Conservation (phyloP, 805 yeast species). For the Blastobotrys attinorum region DNA sequence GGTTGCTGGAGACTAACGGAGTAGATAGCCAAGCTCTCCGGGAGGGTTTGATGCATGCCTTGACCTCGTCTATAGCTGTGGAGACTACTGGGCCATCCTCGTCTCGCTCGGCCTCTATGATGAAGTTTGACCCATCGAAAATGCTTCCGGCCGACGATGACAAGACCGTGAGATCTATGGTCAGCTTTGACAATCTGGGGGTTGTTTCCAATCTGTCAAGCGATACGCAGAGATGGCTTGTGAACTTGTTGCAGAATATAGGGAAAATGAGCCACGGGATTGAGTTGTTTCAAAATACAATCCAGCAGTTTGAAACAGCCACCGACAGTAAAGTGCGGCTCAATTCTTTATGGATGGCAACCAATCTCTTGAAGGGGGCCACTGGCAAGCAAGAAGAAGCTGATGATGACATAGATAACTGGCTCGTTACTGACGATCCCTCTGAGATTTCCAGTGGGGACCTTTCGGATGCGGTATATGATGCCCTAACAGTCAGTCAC, state of each 20-base stretch:
- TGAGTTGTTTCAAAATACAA: neutral
- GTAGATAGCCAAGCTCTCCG: neutral
- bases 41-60: neutral
- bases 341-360: slow-evolving; percentile 4
- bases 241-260: neutral
- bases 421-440: slow-evolving; percentile 3
- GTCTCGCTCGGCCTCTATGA: no score
- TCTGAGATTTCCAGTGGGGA: no score
- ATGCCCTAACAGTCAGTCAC: neutral
- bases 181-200: neutral
- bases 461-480: neutral
- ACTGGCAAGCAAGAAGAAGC: neutral
- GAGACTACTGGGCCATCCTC: neutral
- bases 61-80: neutral
- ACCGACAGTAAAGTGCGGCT: neutral
- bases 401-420: slow-evolving; percentile 4
- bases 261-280: neutral
- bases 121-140: neutral
- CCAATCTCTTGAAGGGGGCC: slow-evolving; percentile 1
- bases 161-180: neutral
- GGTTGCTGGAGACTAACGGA: neutral
- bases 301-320: neutral
- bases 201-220: slow-evolving; percentile 1
- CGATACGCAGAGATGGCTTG: neutral
- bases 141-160: neutral